phyloP scores from a whole-genome alignment of 1,284 basidiomycete genomes.

The Trichosporon asahii region DNA sequence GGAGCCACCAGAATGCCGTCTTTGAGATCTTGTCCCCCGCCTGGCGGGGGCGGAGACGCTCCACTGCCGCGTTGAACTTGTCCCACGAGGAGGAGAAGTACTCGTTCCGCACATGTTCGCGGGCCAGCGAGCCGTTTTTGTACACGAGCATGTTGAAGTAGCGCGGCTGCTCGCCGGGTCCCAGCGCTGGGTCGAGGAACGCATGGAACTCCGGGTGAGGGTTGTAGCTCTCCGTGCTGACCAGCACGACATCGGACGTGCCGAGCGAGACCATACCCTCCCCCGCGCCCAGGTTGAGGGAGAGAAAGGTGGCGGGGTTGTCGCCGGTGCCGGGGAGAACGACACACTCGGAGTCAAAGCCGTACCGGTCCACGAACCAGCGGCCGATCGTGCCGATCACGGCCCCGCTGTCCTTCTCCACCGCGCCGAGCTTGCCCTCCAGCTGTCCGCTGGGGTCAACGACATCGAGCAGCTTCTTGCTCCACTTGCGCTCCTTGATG shows the following conservation, averaged over 20 bases:
- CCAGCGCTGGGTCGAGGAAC: constrained; percentile 55
- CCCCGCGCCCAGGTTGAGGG: constrained; percentile 52
- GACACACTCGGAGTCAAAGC: constrained; percentile 70
- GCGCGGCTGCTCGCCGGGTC: constrained; percentile 21
- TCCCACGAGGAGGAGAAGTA: constrained; percentile 64
- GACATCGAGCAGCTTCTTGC: constrained; percentile 60
- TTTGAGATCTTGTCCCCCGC: constrained; percentile 53
- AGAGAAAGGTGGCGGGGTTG: constrained; percentile 82
- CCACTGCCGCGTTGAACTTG: constrained; percentile 67
- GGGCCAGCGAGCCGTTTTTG: constrained; percentile 69
- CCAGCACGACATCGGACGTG: constrained; percentile 81
- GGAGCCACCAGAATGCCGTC: constrained; percentile 53
- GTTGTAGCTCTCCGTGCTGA: constrained; percentile 58
- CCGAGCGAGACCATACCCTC: constrained; percentile 87
- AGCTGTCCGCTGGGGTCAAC: constrained; percentile 60
- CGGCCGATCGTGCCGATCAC: constrained; percentile 62
- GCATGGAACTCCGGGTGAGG: constrained; percentile 55
- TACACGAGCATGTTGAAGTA: constrained; percentile 56
- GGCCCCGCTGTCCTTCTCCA: constrained; percentile 71
- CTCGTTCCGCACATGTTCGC: constrained; percentile 72
- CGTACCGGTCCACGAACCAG: constrained; percentile 75
- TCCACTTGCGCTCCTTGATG: constrained; percentile 70
- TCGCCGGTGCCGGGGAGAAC: constrained; percentile 87
- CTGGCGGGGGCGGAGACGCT: constrained; percentile 23
- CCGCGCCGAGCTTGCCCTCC: constrained; percentile 65